phyloP scores from a whole-genome alignment of 192 early-diverging fungal genomes.

The Coemansia brasiliensis region DNA sequence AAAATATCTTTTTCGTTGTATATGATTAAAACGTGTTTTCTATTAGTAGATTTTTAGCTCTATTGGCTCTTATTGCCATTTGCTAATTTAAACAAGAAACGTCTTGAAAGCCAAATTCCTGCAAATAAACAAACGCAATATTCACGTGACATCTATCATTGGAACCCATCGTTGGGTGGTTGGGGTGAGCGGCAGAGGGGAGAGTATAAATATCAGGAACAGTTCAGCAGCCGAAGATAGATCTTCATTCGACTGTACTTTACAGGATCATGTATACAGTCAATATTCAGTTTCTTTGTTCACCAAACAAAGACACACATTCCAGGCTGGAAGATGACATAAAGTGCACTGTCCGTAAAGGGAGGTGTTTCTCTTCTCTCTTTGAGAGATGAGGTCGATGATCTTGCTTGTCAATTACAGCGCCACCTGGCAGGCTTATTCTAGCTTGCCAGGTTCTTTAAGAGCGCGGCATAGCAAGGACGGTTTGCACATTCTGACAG shows the following conservation, averaged over 20 bases:
- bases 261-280: constrained; percentile 58
- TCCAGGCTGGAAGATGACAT: constrained; percentile 50
- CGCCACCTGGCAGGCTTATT: constrained; percentile 26
- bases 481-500: constrained; percentile 55
- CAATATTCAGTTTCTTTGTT: constrained; percentile 55
- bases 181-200: neutral
- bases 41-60: too few species aligned
- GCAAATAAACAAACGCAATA: too few species aligned
- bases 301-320: constrained; percentile 52
- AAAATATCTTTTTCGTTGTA: too few species aligned
- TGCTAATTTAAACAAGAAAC: too few species aligned
- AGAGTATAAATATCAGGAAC: neutral
- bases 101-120: too few species aligned
- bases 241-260: constrained; percentile 50
- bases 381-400: constrained; percentile 14
- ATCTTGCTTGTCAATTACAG: constrained; percentile 38
- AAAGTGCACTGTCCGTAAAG: constrained; percentile 55
- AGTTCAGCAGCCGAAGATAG: neutral
- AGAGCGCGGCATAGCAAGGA: constrained; percentile 45
- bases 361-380: constrained; percentile 22
- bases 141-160: too few species aligned
- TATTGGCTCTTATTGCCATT: too few species aligned
- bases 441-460: constrained; percentile 16
- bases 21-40: too few species aligned
- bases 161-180: too few species aligned